A percentile compares a stretch with the other conserved stretches of the same genome.
Evolutionary conservation across 352 stramenopile species (phyloP).

Genomic region (Globisporangium nagaii): DNA sequence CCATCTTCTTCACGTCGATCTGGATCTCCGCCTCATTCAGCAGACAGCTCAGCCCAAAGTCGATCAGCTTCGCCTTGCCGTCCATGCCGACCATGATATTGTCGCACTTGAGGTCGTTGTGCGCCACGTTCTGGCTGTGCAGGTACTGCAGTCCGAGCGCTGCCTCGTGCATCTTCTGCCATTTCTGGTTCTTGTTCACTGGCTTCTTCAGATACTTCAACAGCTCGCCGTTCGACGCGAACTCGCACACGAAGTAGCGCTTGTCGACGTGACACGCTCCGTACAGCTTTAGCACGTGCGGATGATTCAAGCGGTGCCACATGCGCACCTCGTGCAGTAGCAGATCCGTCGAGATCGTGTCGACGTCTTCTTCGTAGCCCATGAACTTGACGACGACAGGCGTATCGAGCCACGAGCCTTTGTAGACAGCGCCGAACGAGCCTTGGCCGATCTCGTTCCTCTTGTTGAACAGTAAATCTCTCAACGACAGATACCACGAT

Average conservation of each 20-base stretch:
- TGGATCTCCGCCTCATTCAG: too few species aligned
- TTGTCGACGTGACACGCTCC: constrained; percentile 22
- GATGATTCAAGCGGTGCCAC: background rate
- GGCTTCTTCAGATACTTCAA: constrained; percentile 14
- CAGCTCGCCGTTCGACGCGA: constrained; percentile 18
- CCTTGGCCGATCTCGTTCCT: constrained; percentile 8
- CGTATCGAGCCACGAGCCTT: background rate
- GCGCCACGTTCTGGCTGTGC: too few species aligned
- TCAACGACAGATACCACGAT: background rate
- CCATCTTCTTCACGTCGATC: too few species aligned
- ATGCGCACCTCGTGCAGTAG: background rate
- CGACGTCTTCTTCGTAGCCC: background rate
- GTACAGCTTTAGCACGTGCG: background rate
- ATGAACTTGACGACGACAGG: constrained; percentile 5
- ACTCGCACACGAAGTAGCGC: constrained; percentile 32
- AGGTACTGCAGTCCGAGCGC: constrained; percentile 16
- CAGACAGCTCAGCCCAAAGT: too few species aligned
- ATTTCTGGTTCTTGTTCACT: constrained; percentile 4
- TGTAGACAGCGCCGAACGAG: background rate
- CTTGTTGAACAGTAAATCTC: constrained; percentile 12
- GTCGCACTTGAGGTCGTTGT: too few species aligned
- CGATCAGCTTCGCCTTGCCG: too few species aligned
- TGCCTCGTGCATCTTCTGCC: constrained; percentile 19
- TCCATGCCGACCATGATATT: too few species aligned
- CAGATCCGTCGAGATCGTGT: background rate